phyloP scores from a whole-genome alignment of 371 early-diverging fungal species.

The Thermomucor indicae-seudaticae region DNA sequence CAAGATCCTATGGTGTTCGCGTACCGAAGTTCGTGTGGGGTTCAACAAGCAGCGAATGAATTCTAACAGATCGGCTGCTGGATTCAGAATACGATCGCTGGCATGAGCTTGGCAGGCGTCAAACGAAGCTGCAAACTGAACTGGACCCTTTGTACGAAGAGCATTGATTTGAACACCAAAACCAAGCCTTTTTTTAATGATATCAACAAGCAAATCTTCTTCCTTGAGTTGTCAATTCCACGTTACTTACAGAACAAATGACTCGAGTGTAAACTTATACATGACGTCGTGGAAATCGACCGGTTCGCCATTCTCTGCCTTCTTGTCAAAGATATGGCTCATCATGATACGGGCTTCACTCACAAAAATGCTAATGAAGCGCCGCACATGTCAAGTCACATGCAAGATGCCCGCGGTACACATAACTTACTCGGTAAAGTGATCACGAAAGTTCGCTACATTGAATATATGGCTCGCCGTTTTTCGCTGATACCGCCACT shows the following conservation, averaged over 20 bases:
- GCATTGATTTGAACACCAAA: slow-evolving; percentile 43
- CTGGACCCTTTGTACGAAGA: slow-evolving; percentile 19
- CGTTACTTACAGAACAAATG: slow-evolving; percentile 39
- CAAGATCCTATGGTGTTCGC: slow-evolving; percentile 32
- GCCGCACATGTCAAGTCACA: background rate
- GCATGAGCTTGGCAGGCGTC: slow-evolving; percentile 44
- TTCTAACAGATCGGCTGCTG: slow-evolving; percentile 25
- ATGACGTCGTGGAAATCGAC: slow-evolving; percentile 43
- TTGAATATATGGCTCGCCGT: slow-evolving; percentile 50
- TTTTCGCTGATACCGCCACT: slow-evolving; percentile 43
- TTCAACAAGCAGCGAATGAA: slow-evolving; percentile 11
- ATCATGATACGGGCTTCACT: slow-evolving; percentile 30
- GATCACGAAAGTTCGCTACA: slow-evolving; percentile 52
- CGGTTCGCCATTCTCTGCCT: slow-evolving; percentile 21
- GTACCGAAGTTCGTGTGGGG: slow-evolving; percentile 22
- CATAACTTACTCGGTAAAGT: slow-evolving; percentile 32
- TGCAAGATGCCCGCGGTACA: background rate
- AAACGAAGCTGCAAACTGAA: slow-evolving; percentile 55
- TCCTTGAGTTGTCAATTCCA: background rate
- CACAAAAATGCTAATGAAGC: slow-evolving; percentile 36
- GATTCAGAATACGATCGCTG: slow-evolving; percentile 40
- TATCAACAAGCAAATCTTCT: background rate
- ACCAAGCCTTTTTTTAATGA: slow-evolving; percentile 27
- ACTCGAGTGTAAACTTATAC: slow-evolving; percentile 46
- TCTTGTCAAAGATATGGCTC: slow-evolving; percentile 24